Conservation (phyloP, 73 alveolate species). For the Paramecium sonneborni region DNA sequence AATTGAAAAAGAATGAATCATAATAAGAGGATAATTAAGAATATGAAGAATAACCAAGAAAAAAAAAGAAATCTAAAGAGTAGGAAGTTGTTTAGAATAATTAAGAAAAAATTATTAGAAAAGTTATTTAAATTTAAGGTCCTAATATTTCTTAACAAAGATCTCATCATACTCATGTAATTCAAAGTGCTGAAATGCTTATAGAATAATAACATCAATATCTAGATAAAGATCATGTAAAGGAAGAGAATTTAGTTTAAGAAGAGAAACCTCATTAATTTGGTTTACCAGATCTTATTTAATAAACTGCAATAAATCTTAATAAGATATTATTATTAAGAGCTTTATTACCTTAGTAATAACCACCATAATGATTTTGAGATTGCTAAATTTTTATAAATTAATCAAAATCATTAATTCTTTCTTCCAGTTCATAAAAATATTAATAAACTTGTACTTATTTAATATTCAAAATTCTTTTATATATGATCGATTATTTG, state of each 20-base stretch:
- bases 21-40: background rate
- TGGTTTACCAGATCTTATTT: background rate
- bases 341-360: background rate
- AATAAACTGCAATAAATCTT: background rate
- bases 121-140: background rate
- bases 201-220: background rate
- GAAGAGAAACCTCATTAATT: background rate
- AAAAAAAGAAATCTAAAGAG: background rate
- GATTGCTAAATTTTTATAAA: too few relatives aligned
- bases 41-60: background rate
- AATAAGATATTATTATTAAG: background rate
- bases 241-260: background rate
- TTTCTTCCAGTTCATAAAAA: too few relatives aligned
- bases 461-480: background rate
- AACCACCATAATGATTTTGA: background rate
- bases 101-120: background rate
- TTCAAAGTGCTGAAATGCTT: background rate
- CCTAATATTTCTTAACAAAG: background rate
- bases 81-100: background rate
- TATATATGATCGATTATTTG: too few relatives aligned
- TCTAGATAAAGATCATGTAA: background rate
- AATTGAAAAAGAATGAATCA: background rate
- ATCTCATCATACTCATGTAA: background rate
- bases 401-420: too few relatives aligned
- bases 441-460: too few relatives aligned